A percentile compares a stretch with the other conserved stretches of the same genome.
phyloP scores from a whole-genome alignment of 2,329 filamentous ascomycete species.

The Botryotinia convoluta region DNA sequence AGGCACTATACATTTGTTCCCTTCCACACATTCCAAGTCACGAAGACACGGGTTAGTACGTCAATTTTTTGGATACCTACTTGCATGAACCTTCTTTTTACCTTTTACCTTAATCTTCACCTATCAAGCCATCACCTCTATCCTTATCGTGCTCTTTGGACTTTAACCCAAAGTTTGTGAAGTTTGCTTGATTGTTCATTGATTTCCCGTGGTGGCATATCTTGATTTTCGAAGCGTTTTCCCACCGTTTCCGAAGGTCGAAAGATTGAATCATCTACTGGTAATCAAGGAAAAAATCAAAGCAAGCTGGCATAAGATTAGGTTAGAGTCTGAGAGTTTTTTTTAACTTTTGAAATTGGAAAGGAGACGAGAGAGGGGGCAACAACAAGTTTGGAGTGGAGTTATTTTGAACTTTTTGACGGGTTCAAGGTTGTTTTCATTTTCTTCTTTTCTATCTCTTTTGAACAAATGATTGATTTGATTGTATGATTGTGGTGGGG shows the following conservation, averaged over 20 bases:
- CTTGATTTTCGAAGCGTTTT: not conserved
- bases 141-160: not conserved
- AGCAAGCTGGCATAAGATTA: constrained; percentile 4
- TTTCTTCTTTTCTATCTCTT: not conserved
- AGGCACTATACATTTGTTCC: not conserved
- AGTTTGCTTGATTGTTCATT: not conserved
- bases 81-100: constrained; percentile 12
- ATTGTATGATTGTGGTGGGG: not conserved
- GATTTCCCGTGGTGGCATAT: not conserved
- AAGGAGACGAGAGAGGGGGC: not conserved
- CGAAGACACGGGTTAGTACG: constrained; percentile 18
- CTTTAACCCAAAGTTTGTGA: not conserved
- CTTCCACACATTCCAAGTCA: not conserved
- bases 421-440: constrained; percentile 2
- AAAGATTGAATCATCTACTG: not conserved
- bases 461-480: not conserved
- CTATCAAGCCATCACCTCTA: not conserved
- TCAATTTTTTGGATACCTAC: constrained; percentile 13
- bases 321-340: not conserved
- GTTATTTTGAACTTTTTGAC: not conserved
- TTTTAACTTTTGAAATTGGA: not conserved
- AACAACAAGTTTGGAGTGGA: constrained; percentile 1
- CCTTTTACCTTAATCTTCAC: not conserved
- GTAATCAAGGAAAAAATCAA: not conserved
- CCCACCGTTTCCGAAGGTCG: not conserved